Conservation (phyloP, 805 yeast genomes). For the Dipodascus geniculatus region DNA sequence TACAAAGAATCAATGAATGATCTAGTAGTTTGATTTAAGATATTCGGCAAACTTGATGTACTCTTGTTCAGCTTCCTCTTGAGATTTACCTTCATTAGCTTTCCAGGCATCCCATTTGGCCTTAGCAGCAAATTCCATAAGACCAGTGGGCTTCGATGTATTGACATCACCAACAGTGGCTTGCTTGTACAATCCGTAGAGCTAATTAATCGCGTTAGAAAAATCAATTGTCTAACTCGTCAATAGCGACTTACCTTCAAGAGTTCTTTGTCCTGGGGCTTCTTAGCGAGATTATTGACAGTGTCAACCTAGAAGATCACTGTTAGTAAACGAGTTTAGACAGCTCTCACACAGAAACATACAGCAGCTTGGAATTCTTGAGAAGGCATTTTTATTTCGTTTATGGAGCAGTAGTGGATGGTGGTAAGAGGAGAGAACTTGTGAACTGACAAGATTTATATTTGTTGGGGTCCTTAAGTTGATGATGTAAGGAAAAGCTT, state of each 20-base stretch:
- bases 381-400: slow-evolving; percentile 27
- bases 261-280: slow-evolving; percentile 81
- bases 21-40: slow-evolving; percentile 4
- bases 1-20: too few species aligned
- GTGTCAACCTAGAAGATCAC: slow-evolving; percentile 62
- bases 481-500: too few species aligned
- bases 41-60: slow-evolving; percentile 29
- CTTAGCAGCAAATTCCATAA: slow-evolving; percentile 88
- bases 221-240: neutral
- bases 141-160: slow-evolving; percentile 76
- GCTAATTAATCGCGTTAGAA: slow-evolving; percentile 16
- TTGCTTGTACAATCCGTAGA: slow-evolving; percentile 92
- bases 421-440: too few species aligned
- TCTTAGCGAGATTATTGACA: slow-evolving; percentile 60
- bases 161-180: slow-evolving; percentile 93
- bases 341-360: slow-evolving; percentile 4
- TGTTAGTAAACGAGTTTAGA: slow-evolving; percentile 3
- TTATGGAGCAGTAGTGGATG: neutral
- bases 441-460: too few species aligned
- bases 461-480: too few species aligned
- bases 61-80: slow-evolving; percentile 83
- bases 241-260: slow-evolving; percentile 31
- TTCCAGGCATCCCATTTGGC: slow-evolving; percentile 98
- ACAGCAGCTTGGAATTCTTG: slow-evolving; percentile 27
- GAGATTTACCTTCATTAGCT: slow-evolving; percentile 69